These are phyloP conservation scores for Chlorella ohadii DNA, from an alignment of 139 green algal species.

Conservation along the genomic window DNA sequence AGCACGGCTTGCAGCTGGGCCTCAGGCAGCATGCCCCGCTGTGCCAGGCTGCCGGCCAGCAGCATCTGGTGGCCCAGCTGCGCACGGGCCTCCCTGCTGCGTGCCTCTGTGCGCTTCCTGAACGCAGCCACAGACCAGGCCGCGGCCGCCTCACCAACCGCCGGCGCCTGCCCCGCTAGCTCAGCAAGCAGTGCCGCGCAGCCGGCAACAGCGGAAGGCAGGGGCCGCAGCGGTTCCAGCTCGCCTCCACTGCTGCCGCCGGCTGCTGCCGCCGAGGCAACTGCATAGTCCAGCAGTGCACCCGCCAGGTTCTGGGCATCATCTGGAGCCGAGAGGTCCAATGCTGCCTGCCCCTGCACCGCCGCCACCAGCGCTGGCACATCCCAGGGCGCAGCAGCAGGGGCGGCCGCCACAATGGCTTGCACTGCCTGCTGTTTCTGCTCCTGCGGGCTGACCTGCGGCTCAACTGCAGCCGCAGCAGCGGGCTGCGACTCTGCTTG, in stretches of 20 bases:
- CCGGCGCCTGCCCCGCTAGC: neutral
- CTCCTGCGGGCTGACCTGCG: neutral
- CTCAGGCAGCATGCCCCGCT: neutral
- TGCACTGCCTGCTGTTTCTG: neutral
- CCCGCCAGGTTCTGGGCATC: neutral
- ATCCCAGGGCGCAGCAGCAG: neutral
- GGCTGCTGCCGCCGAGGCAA: neutral
- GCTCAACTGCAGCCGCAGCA: neutral
- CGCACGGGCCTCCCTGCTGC: neutral
- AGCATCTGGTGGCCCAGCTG: constrained; percentile 16
- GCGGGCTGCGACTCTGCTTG: neutral
- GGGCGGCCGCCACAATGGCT: neutral
- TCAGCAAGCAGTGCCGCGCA: neutral
- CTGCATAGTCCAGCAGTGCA: constrained; percentile 1
- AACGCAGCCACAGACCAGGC: neutral
- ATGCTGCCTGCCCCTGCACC: neutral
- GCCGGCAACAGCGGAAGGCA: neutral
- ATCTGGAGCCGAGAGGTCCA: neutral
- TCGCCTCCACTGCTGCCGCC: neutral
- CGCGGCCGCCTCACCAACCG: neutral
- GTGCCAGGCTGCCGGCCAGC: neutral
- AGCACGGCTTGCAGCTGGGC: constrained; percentile 20
- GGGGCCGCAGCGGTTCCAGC: neutral
- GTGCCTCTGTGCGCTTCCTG: neutral
- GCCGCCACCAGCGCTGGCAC: neutral